A percentile compares a stretch with the other conserved stretches of the same genome.
These are phyloP conservation scores for Quercus aquifolioides DNA, from an alignment of 306 rosid species.

Conservation along the genomic window DNA sequence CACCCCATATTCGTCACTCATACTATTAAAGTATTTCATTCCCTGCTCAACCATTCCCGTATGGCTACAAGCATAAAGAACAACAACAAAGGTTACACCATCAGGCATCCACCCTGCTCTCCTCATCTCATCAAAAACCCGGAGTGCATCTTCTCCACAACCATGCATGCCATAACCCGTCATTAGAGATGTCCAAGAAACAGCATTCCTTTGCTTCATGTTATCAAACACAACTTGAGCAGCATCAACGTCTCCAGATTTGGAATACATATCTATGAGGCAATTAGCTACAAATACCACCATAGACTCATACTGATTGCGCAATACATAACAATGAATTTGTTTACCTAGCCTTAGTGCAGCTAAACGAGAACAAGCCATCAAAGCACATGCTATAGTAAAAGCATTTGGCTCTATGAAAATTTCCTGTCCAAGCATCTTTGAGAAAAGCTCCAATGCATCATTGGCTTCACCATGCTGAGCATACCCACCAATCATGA, in stretches of 20 bases:
- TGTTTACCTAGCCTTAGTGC: constrained; percentile 64
- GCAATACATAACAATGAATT: constrained; percentile 63
- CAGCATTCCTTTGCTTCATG: constrained; percentile 51
- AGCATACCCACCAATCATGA: constrained; percentile 90
- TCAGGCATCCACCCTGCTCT: constrained; percentile 48
- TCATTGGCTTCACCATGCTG: constrained; percentile 83
- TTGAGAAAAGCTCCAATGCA: constrained; percentile 63
- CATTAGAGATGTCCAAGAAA: constrained; percentile 86
- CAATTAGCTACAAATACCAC: constrained; percentile 65
- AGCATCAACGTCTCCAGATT: constrained; percentile 73
- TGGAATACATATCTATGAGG: constrained; percentile 84
- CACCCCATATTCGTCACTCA: constrained; percentile 56
- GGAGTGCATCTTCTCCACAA: constrained; percentile 69
- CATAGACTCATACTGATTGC: constrained; percentile 42
- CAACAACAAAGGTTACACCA: constrained; percentile 69
- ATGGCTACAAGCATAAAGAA: constrained; percentile 88
- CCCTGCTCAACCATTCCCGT: constrained; percentile 78
- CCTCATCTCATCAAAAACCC: constrained; percentile 59
- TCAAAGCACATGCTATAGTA: constrained; percentile 77
- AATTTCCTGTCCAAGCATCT: constrained; percentile 47
- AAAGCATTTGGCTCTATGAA: constrained; percentile 68
- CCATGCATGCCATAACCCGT: constrained; percentile 90
- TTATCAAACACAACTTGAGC: constrained; percentile 64
- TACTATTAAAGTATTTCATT: constrained; percentile 51
- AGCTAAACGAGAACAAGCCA: constrained; percentile 85